These are phyloP conservation scores for Auricularia sp. DNA, from an alignment of 768 basidiomycete genomes.

Conservation along the genomic window DNA sequence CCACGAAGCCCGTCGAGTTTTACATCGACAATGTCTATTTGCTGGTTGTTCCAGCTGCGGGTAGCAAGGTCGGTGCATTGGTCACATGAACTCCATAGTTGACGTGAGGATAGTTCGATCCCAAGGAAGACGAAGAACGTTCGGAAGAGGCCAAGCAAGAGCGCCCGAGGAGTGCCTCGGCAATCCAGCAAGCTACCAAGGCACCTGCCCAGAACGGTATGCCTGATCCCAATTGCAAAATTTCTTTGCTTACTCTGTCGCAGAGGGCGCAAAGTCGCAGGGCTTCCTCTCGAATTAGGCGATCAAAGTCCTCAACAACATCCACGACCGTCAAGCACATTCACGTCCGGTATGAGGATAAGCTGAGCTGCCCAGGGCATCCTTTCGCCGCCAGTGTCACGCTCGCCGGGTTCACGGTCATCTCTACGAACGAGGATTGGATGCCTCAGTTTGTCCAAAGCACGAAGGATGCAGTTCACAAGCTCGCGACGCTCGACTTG, in stretches of 20 bases:
- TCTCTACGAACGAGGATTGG: conserved; percentile 86
- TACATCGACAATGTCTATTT: conserved; percentile 91
- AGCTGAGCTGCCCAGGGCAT: conserved; percentile 85
- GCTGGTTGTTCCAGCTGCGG: conserved; percentile 74
- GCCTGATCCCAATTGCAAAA: not conserved
- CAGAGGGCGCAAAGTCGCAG: conserved; percentile 60
- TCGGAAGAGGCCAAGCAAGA: conserved; percentile 82
- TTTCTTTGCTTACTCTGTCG: no score
- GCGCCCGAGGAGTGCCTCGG: conserved; percentile 79
- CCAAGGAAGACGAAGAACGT: conserved; percentile 76
- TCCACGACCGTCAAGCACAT: conserved; percentile 96
- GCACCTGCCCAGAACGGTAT: not conserved
- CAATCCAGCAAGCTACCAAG: conserved; percentile 39
- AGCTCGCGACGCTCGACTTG: conserved; percentile 82
- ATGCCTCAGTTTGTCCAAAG: conserved; percentile 87
- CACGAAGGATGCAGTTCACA: conserved; percentile 77
- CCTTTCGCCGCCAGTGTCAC: conserved; percentile 91
- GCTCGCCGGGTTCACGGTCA: conserved; percentile 75
- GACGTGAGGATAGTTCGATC: conserved; percentile 33
- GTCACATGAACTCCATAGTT: not conserved
- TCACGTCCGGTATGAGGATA: conserved; percentile 94
- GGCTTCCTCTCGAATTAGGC: conserved; percentile 74
- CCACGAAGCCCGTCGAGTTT: conserved; percentile 84
- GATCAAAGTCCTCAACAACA: conserved; percentile 86
- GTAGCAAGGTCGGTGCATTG: conserved; percentile 31